Evolutionary conservation across 768 basidiomycete genomes (phyloP), one percentile per base, ranked within the genome.

Genomic region (Mycena alexandri): DNA sequence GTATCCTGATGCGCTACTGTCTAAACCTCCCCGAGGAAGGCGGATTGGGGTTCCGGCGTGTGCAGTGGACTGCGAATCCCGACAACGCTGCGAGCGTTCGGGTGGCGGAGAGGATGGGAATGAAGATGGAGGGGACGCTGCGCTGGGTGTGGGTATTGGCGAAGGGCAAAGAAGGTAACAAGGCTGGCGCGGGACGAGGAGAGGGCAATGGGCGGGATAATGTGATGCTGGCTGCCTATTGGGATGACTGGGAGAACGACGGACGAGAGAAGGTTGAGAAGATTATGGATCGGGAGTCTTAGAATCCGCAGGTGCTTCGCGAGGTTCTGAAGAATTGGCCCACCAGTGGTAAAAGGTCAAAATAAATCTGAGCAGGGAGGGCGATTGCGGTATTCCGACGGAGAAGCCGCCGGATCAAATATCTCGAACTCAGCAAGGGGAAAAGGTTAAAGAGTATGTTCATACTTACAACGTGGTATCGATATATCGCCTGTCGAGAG

Each of bases 91-190:
- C 77, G 8, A 85, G 83, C 17, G 71, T 83, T 6, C 54, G 66
- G 13, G 74, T 79, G 0, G 88, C 86, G 10, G 73, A 82, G 69
- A 78, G 80, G 66, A 77, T 87, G 75, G 87, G 86, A 0, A 80
- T 89, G 68, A 74, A 74, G 69, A 47, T 71, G 33, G 88, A 89
- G 69, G 82, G 77, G 0, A 65, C 74, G 10, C 50, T 79, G 70
- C 71, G 81, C 46, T 87, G 86, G 84, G 74, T 41, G 69, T 75
- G 74, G 51, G 76, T 82, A 9, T n/a, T 84, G 13, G 75, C 78
- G 14, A 73, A 74, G 7, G 74, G 71, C 2, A 77, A 78, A 63
- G 70, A 73, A 19, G 81, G 83, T 0, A 69, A 71, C 5, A 65
- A 68, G 50, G 69, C 72, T 0, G 57, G 61, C n/a, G 64, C 46